Evolutionary conservation across 2,329 filamentous ascomycete genomes (phyloP).

Genomic region (Harringtonia lauricola): DNA sequence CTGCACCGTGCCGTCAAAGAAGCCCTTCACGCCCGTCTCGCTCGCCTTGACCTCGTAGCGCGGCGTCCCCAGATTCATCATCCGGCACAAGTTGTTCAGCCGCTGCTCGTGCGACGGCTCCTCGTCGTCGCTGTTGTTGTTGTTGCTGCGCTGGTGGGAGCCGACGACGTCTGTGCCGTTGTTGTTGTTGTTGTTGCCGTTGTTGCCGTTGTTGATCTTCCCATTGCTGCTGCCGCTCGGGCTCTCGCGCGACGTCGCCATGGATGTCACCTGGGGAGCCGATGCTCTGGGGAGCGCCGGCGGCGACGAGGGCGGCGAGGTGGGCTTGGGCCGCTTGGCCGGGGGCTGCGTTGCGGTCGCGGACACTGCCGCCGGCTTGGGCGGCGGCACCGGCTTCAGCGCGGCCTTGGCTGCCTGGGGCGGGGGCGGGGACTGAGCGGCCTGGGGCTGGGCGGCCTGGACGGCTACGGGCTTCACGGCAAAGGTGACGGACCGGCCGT

Average conservation of each 20-base stretch:
- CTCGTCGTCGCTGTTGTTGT: constrained; percentile 4
- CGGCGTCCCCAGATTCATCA: constrained; percentile 4
- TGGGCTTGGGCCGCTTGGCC: no score
- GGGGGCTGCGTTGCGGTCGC: no score
- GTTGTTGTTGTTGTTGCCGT: constrained; percentile 6
- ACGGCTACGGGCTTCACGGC: not conserved
- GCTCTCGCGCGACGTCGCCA: no score
- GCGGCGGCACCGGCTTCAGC: no score
- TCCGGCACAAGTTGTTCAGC: constrained; percentile 13
- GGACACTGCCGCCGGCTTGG: no score
- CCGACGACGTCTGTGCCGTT: not conserved
- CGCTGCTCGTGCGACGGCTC: constrained; percentile 11
- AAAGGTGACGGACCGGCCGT: constrained; percentile 7
- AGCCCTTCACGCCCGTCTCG: constrained; percentile 5
- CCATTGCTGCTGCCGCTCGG: not conserved
- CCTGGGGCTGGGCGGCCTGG: not conserved
- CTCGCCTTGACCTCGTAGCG: constrained; percentile 1
- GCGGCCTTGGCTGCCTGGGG: no score
- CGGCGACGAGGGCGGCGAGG: not conserved
- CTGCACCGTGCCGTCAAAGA: constrained; percentile 22
- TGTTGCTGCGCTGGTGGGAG: not conserved
- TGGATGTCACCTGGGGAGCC: no score
- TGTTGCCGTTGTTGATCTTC: not conserved
- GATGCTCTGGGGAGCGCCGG: no score
- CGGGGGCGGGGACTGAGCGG: not conserved